Conservation (phyloP, 305 asterid genomes). For the Fraxinus paxiana region DNA sequence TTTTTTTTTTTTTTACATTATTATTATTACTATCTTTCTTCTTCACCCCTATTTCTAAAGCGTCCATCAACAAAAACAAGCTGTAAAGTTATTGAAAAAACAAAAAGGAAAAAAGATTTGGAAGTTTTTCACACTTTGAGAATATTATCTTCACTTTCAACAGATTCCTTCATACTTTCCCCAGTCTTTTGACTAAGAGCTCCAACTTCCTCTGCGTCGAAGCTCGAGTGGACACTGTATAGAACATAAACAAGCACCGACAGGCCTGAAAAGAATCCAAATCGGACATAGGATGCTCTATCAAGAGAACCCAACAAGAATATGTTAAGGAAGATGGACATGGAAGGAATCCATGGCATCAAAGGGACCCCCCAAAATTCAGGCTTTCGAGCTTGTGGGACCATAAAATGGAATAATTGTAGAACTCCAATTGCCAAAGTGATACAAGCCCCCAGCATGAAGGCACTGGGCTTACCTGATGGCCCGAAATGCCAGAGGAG, state of each 20-base stretch:
- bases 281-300: slow-evolving; percentile 56
- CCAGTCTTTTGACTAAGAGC: slow-evolving; percentile 45
- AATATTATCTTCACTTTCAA: slow-evolving; percentile 43
- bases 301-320: slow-evolving; percentile 73
- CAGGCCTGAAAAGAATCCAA: slow-evolving; percentile 72
- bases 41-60: slow-evolving; percentile 20
- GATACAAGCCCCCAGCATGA: slow-evolving; percentile 59
- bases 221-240: slow-evolving; percentile 89
- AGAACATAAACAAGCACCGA: slow-evolving; percentile 57
- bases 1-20: not conserved
- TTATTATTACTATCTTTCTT: not conserved
- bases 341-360: slow-evolving; percentile 93
- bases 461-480: slow-evolving; percentile 56
- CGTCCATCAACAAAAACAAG: slow-evolving; percentile 24
- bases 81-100: slow-evolving; percentile 16
- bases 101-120: not conserved
- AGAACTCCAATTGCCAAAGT: slow-evolving; percentile 51
- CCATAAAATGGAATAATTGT: slow-evolving; percentile 56
- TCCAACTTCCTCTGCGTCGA: slow-evolving; percentile 77
- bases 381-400: slow-evolving; percentile 68
- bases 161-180: slow-evolving; percentile 47
- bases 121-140: slow-evolving; percentile 35
- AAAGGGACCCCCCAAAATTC: slow-evolving; percentile 91
- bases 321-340: slow-evolving; percentile 78
- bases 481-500: slow-evolving; percentile 69